phyloP scores from a whole-genome alignment of 495 filamentous ascomycete genomes.

The Penicillium herquei region DNA sequence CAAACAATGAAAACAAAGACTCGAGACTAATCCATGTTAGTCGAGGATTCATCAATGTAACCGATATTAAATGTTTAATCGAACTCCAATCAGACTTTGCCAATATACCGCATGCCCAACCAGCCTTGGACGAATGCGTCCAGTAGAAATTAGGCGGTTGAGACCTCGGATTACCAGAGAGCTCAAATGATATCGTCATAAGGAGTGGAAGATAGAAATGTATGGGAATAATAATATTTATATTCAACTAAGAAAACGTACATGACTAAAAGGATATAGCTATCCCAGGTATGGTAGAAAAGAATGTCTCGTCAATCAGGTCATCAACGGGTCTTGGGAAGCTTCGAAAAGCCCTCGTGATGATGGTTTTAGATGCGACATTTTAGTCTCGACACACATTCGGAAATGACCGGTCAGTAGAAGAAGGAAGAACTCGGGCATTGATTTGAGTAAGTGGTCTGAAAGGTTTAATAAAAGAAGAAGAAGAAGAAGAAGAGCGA shows the following conservation, averaged over 20 bases:
- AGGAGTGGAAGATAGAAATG: conserved; percentile 1
- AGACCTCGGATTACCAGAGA: conserved; percentile 81
- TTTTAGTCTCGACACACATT: conserved; percentile 79
- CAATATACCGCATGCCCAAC: conserved; percentile 69
- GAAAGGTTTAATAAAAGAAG: conserved; percentile 49
- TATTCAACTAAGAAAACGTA: not conserved
- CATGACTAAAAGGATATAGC: conserved; percentile 18
- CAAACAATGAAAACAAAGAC: too few species aligned
- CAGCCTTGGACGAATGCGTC: conserved; percentile 37
- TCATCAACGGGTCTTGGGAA: conserved; percentile 98
- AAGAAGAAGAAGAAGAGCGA: conserved; percentile 28
- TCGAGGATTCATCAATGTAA: too few species aligned
- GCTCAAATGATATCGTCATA: conserved; percentile 60
- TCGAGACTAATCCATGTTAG: too few species aligned
- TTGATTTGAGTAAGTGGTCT: conserved; percentile 97
- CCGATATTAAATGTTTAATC: not conserved
- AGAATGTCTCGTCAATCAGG: conserved; percentile 81
- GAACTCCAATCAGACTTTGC: conserved; percentile 63
- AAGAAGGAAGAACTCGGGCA: conserved; percentile 54
- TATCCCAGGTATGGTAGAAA: conserved; percentile 6
- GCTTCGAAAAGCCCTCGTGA: conserved; percentile 86
- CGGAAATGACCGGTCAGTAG: conserved; percentile 82
- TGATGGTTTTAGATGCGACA: conserved; percentile 97
- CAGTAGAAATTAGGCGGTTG: conserved; percentile 56
- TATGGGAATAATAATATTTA: not conserved